Base-by-base conservation (phyloP, 306 rosid species). In the Acmispon strigosus region DNA sequence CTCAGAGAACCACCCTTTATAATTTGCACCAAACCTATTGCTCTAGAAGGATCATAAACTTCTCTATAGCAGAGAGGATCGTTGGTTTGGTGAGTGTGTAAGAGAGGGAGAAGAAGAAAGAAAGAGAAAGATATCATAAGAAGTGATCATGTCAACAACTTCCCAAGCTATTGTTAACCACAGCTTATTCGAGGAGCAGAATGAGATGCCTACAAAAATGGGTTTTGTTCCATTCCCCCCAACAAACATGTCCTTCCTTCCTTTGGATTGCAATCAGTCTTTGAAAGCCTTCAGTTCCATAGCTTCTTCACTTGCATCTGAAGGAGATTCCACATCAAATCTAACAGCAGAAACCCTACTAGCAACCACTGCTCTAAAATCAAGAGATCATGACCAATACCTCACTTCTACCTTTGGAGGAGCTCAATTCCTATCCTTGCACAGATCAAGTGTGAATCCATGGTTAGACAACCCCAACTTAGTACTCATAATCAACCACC, bases 361-460 rank as follows among this genome's bases (percentile, higher is more conserved):
- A 8, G 53, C 86, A 34, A 75, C 86, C 24, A 55, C 84, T 10
- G 45, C 73, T 45, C 77, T 72, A 42, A 88, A 81, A 76, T 82
- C 83, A 62, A 84, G 79, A 72, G 73, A 78, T 5, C 37, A 32
- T 32, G n/a, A n/a, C n/a, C 37, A 32, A 9, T 71, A 82, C 61
- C 56, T 78, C 79, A 45, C 79, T 60, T 71, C 78, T 59, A 51
- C 51, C 54, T 74, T 89, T 58, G 85, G 80, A 51, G 92, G 83
- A 74, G 16, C 85, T 71, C 92, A 86, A 7, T 92, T 89, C 49
- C 91, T 91, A 59, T 91, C 99, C 71, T 81, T 91, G 86, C 94
- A 87, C 66, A 86, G 92, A 75, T 86, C 98, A 0, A 74, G 50
- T 53, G 17, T 86, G 59, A 89, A 94, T 85, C 87, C 86, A 77